A percentile compares a stretch with the other conserved stretches of the same genome.
These are phyloP conservation scores for Xylaria sp. DNA, from an alignment of 2,329 filamentous ascomycete genomes.

Conservation along the genomic window DNA sequence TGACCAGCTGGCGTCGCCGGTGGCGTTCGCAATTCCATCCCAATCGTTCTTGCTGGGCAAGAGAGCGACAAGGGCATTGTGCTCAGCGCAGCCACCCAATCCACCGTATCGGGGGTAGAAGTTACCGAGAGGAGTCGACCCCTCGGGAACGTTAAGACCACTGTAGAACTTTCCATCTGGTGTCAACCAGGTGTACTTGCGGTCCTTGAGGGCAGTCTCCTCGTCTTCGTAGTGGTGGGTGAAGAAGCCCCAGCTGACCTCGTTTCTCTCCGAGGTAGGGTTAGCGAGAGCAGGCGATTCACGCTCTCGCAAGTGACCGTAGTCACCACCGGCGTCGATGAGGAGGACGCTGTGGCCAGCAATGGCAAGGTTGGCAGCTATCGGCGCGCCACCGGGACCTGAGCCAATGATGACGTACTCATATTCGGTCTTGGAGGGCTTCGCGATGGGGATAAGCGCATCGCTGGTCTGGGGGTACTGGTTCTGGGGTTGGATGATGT, in stretches of 20 bases:
- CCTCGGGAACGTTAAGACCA: conserved; percentile 58
- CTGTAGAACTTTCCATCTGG: conserved; percentile 57
- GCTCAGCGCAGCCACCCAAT: conserved; percentile 45
- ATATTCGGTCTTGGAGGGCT: conserved; percentile 46
- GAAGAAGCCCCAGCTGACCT: conserved; percentile 67
- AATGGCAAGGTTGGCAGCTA: conserved; percentile 65
- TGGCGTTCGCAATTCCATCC: conserved; percentile 47
- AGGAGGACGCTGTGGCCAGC: conserved; percentile 63
- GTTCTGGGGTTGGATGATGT: conserved; percentile 32
- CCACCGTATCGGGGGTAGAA: conserved; percentile 63
- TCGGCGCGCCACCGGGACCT: conserved; percentile 63
- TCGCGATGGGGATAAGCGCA: conserved; percentile 17
- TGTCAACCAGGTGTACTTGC: conserved; percentile 63
- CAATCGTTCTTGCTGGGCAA: conserved; percentile 53
- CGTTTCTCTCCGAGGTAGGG: conserved; percentile 59
- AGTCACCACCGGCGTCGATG: conserved; percentile 65
- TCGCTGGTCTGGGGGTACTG: conserved; percentile 33
- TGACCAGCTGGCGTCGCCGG: conserved; percentile 38
- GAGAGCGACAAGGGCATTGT: conserved; percentile 41
- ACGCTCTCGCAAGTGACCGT: conserved; percentile 55
- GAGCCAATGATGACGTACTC: conserved; percentile 71
- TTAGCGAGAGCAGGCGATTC: conserved; percentile 60
- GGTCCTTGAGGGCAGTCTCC: conserved; percentile 58
- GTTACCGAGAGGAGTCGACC: conserved; percentile 57
- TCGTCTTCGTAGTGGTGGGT: conserved; percentile 66